phyloP scores from a whole-genome alignment of 176 grass and related monocot species.

The Oryza rufipogon region DNA sequence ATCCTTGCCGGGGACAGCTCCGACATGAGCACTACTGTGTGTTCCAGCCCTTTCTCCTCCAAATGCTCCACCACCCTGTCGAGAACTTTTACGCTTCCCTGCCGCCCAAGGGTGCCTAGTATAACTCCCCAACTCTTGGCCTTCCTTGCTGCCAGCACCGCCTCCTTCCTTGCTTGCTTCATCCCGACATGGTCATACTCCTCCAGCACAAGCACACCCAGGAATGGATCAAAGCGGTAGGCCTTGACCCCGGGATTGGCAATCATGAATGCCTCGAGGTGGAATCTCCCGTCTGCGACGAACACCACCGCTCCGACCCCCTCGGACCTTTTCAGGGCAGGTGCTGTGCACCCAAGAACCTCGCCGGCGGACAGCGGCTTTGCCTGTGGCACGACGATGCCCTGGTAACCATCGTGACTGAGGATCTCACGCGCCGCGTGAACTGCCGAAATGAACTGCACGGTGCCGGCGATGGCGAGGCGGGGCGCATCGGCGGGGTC shows the following conservation, averaged over 20 bases:
- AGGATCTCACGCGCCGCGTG: conserved; percentile 80
- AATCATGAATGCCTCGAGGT: conserved; percentile 97
- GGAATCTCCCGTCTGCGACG: conserved; percentile 86
- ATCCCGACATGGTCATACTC: conserved; percentile 88
- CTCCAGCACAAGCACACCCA: conserved; percentile 77
- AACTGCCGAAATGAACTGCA: conserved; percentile 85
- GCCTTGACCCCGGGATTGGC: conserved; percentile 82
- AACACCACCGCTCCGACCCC: conserved; percentile 65
- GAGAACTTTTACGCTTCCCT: conserved; percentile 74
- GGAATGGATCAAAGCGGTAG: conserved; percentile 83
- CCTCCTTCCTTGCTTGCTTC: conserved; percentile 91
- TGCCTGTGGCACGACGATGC: conserved; percentile 72
- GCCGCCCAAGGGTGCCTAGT: conserved; percentile 80
- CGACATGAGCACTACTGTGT: conserved; percentile 87
- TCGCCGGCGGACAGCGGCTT: conserved; percentile 89
- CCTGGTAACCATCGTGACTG: conserved; percentile 48
- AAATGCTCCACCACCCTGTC: conserved; percentile 82
- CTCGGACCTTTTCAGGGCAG: conserved; percentile 60
- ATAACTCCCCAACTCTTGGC: conserved; percentile 79
- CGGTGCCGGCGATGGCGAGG: conserved; percentile 81
- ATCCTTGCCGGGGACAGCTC: conserved; percentile 84
- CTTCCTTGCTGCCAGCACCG: conserved; percentile 65
- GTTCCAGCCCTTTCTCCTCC: conserved; percentile 85
- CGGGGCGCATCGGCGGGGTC: conserved; percentile 38
- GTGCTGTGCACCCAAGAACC: conserved; percentile 89